Percentiles rank a stretch among this genome's conserved stretches.
These are phyloP conservation scores for Suillus spraguei DNA, from an alignment of 768 basidiomycete species.

Conservation along the genomic window DNA sequence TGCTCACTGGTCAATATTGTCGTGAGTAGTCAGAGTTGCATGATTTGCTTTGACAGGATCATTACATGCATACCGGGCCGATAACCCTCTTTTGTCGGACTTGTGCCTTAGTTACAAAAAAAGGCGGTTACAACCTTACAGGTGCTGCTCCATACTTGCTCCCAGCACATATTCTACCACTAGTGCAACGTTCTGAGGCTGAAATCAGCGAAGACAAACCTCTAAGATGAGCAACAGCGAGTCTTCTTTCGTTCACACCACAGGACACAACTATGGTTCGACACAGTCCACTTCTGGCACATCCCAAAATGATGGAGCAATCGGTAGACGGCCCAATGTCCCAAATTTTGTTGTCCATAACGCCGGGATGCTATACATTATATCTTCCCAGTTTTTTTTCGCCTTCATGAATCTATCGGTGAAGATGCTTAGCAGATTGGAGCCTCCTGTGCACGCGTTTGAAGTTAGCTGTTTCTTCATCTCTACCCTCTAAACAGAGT, in stretches of 20 bases:
- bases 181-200: not conserved
- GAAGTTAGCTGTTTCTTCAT: constrained; percentile 41
- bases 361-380: constrained; percentile 63
- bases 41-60: too few relatives aligned
- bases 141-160: too few relatives aligned
- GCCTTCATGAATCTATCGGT: constrained; percentile 64
- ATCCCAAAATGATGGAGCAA: not conserved
- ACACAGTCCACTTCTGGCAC: too few relatives aligned
- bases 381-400: constrained; percentile 58
- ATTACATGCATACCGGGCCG: too few relatives aligned
- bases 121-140: too few relatives aligned
- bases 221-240: not conserved
- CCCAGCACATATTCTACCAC: too few relatives aligned
- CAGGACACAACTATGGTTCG: not conserved
- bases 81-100: too few relatives aligned
- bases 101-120: too few relatives aligned
- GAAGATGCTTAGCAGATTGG: constrained; percentile 59
- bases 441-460: constrained; percentile 58
- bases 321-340: not conserved
- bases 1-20: too few relatives aligned
- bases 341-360: constrained; percentile 37
- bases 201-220: not conserved
- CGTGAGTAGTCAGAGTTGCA: too few relatives aligned
- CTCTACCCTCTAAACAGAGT: not conserved
- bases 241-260: not conserved